Evolutionary conservation across 2,329 filamentous ascomycete species (phyloP), one percentile per base, ranked within the genome.

Genomic region (Colletotrichum sp.): DNA sequence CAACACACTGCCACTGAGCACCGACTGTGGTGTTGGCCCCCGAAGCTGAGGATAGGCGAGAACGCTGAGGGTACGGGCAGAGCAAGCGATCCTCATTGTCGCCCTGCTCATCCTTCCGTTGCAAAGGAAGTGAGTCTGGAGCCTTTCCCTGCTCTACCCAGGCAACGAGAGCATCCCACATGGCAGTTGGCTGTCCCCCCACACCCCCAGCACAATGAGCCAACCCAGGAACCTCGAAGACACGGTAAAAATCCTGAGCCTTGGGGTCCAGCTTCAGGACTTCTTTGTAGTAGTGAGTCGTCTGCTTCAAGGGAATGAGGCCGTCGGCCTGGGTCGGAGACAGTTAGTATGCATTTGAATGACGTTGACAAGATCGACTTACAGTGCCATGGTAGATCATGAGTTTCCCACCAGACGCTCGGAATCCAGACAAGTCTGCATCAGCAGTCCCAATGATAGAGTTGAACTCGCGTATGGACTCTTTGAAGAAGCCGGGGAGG

Each of bases 391-490:
- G 88, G 79, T 39, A 65, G 0, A 36, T 69, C 4, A 68, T 39
- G 30, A 89, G 82, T 79, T 87, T 88, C 9, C 85, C 84, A 3
- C 87, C 87, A 4, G 83, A 80, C 16, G 82, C 79, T 18, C 81
- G 81, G 80, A 87, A 87, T 1, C 76, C 75, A 0, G 85, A 80
- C 10, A 89, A 80, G 30, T 74, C 71, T 8, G 71, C 18, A 18
- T 74, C 71, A 2, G 24, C 10, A 3, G 71, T 63, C 4, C 62
- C 71, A 4, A 74, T 21, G 4, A 71, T 4, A 0, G 67, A 71
- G 13, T 15, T 32, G 24, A 36, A 74, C 15, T 63, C 34, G 18
- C 57, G 39, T 1, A 18, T 3, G 13, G 36, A 39, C 8, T 59
- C 21, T 36, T 57, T 24, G 7, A 44, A 57, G 1, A 74, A 4